A percentile compares a stretch with the other conserved stretches of the same genome.
Conservation (phyloP, 805 yeast genomes). For the Sungouiella blattae region DNA sequence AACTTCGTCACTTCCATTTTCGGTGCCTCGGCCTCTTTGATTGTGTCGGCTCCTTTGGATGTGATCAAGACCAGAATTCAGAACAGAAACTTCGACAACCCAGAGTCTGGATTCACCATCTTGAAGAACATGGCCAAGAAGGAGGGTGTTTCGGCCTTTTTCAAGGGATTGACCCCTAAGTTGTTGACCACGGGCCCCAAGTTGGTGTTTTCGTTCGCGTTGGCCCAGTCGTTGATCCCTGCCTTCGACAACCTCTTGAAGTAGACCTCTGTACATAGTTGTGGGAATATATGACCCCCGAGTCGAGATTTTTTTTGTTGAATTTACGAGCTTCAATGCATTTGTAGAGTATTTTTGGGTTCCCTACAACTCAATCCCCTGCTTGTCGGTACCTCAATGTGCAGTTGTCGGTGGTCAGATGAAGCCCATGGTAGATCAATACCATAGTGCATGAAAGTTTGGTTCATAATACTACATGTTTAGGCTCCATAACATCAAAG, state of each 20-base stretch:
- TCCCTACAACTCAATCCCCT: too few species aligned
- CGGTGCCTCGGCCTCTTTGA: conserved; percentile 95
- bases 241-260: conserved; percentile 77
- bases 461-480: too few species aligned
- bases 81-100: conserved; percentile 92
- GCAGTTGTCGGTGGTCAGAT: too few species aligned
- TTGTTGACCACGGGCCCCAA: conserved; percentile 97
- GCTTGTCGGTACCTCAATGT: too few species aligned
- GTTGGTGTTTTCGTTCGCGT: conserved; percentile 94
- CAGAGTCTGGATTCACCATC: conserved; percentile 89
- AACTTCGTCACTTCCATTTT: conserved; percentile 91
- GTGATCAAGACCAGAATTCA: conserved; percentile 98
- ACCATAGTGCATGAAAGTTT: too few species aligned
- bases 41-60: conserved; percentile 96
- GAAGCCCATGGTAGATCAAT: too few species aligned
- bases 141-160: conserved; percentile 87
- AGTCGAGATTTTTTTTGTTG: too few species aligned
- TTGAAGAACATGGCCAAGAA: conserved; percentile 88
- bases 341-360: too few species aligned
- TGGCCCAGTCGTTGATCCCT: conserved; percentile 96
- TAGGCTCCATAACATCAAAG: too few species aligned
- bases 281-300: too few species aligned
- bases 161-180: conserved; percentile 96
- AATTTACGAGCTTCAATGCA: too few species aligned
- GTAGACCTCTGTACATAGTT: conserved; percentile 16